phyloP scores from a whole-genome alignment of 163 green algal species.

The Scenedesmus sp. region DNA sequence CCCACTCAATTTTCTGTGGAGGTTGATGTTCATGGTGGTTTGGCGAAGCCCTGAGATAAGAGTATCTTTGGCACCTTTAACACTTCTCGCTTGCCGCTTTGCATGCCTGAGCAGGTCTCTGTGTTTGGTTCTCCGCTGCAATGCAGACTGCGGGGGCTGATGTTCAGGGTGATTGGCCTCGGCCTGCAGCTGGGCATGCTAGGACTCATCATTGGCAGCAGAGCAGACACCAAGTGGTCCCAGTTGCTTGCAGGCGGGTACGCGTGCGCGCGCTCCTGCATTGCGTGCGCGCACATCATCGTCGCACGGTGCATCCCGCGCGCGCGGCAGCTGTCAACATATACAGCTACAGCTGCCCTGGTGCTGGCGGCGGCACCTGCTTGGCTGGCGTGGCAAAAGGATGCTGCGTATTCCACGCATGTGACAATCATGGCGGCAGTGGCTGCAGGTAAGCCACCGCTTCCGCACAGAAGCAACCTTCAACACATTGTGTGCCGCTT shows the following conservation, averaged over 20 bases:
- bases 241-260: slow-evolving; percentile 21
- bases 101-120: too few species aligned
- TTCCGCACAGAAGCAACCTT: neutral
- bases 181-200: neutral
- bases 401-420: neutral
- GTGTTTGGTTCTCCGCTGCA: too few species aligned
- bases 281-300: neutral
- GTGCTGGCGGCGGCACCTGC: neutral
- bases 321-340: neutral
- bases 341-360: neutral
- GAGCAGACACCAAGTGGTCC: neutral
- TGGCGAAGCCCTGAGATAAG: neutral
- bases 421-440: neutral
- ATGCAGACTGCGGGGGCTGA: neutral
- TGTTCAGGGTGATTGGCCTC: neutral
- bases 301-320: slow-evolving; percentile 6
- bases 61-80: too few species aligned
- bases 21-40: neutral
- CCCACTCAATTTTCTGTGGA: too few species aligned
- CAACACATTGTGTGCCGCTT: too few species aligned
- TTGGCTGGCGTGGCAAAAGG: neutral
- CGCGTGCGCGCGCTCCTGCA: neutral
- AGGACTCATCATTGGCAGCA: neutral
- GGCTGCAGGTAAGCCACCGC: neutral
- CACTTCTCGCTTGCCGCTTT: too few species aligned